Conservation (phyloP, 148 eudicot species). For the Diospyros kaki region DNA sequence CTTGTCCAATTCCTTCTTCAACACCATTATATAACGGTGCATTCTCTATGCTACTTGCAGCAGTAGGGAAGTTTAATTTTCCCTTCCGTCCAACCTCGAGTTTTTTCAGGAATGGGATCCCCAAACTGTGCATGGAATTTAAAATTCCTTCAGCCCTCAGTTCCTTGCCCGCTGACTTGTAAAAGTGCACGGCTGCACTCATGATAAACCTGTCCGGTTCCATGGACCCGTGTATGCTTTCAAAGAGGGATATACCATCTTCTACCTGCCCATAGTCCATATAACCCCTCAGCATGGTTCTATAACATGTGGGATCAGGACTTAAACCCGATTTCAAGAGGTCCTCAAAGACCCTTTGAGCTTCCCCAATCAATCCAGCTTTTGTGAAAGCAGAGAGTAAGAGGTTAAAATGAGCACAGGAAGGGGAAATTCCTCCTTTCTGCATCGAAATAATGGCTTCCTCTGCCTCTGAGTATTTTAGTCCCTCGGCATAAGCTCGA, state of each 20-base stretch:
- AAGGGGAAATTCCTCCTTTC: constrained; percentile 44
- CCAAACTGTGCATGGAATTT: constrained; percentile 36
- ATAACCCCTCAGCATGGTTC: constrained; percentile 19
- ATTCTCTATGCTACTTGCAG: background rate
- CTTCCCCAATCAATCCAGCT: constrained; percentile 48
- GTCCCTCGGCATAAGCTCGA: constrained; percentile 48
- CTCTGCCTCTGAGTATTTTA: constrained; percentile 48
- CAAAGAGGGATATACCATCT: constrained; percentile 53
- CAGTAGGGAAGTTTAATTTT: constrained; percentile 16
- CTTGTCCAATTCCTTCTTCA: background rate
- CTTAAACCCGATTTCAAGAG: constrained; percentile 22
- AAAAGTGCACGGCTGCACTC: constrained; percentile 73
- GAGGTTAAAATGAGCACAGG: constrained; percentile 61
- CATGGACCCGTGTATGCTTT: constrained; percentile 31
- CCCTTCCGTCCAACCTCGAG: constrained; percentile 49
- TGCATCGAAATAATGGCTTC: constrained; percentile 47
- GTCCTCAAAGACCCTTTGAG: constrained; percentile 34
- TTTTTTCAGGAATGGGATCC: constrained; percentile 37
- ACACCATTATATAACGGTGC: background rate
- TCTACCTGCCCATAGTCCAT: constrained; percentile 21
- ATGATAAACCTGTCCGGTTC: constrained; percentile 52
- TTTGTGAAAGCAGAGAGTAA: constrained; percentile 41
- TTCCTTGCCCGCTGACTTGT: constrained; percentile 44
- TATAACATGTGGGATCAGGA: constrained; percentile 15
- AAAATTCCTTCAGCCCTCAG: constrained; percentile 37